phyloP scores from a whole-genome alignment of 192 early-diverging fungal species.

The Spizellomyces punctatus region DNA sequence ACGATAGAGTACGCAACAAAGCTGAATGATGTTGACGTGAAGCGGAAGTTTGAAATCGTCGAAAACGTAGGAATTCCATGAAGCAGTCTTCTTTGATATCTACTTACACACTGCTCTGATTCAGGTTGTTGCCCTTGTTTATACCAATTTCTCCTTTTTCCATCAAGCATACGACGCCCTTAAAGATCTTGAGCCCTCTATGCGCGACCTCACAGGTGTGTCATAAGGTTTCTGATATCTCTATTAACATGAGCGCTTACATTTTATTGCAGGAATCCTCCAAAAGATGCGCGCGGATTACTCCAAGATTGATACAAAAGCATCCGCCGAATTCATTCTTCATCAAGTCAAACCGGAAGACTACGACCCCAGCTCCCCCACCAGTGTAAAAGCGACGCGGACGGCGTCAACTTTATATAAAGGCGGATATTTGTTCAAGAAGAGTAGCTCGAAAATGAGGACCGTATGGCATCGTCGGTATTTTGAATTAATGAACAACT shows the following conservation, averaged over 20 bases:
- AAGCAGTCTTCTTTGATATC: not conserved
- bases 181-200: conserved; percentile 78
- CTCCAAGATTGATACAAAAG: conserved; percentile 9
- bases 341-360: not conserved
- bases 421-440: conserved; percentile 80
- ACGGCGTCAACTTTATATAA: conserved; percentile 53
- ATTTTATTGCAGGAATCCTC: conserved; percentile 13
- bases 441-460: conserved; percentile 71
- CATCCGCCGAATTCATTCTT: conserved; percentile 11
- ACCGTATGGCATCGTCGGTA: conserved; percentile 80
- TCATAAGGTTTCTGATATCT: not conserved
- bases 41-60: conserved; percentile 72
- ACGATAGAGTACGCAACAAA: conserved; percentile 69
- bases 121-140: conserved; percentile 78
- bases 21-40: conserved; percentile 72
- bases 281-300: conserved; percentile 29
- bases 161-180: conserved; percentile 82
- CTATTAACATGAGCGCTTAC: not conserved
- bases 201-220: conserved; percentile 72
- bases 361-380: conserved; percentile 17
- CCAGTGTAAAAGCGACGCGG: conserved; percentile 2
- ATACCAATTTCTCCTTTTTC: conserved; percentile 79
- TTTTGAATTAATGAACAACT: conserved; percentile 47
- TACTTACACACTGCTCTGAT: not conserved
- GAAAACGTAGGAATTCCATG: conserved; percentile 18